phyloP scores from a whole-genome alignment of 2,329 filamentous ascomycete species.

The Stachybotrys chartarum region DNA sequence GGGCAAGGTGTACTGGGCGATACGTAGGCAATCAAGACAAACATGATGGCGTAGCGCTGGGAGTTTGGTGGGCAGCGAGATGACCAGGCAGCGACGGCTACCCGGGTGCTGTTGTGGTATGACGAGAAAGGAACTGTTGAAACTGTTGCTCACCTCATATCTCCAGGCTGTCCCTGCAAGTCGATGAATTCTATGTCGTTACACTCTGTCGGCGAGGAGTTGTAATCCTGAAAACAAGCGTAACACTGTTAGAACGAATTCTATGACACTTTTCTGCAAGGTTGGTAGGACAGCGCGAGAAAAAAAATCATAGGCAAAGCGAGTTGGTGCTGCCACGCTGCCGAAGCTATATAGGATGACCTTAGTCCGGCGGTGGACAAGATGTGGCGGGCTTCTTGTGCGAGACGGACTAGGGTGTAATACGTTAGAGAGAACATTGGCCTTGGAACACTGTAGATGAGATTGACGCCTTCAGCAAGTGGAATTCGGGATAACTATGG shows the following conservation, averaged over 20 bases:
- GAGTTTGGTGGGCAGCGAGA: background rate
- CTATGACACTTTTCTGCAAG: background rate
- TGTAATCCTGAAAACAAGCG: constrained; percentile 40
- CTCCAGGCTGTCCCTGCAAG: constrained; percentile 38
- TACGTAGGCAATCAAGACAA: too few relatives aligned
- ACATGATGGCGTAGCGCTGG: background rate
- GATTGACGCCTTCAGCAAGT: background rate
- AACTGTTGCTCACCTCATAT: constrained; percentile 45
- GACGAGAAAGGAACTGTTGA: background rate
- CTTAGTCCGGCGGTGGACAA: background rate
- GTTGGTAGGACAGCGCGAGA: background rate
- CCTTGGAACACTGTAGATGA: background rate
- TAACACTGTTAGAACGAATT: background rate
- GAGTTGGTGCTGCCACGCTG: background rate
- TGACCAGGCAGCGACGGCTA: background rate
- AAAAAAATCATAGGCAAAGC: background rate
- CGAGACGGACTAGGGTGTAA: background rate
- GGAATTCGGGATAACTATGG: background rate
- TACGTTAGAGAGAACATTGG: background rate
- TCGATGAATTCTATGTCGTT: constrained; percentile 47
- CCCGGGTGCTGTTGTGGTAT: background rate
- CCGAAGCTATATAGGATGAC: background rate
- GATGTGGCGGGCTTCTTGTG: background rate
- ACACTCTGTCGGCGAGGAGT: constrained; percentile 39
- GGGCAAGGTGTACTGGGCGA: too few relatives aligned